Percentiles rank a stretch among this genome's conserved stretches.
These are phyloP conservation scores for Trichoderma sp. DNA, from an alignment of 2,329 filamentous ascomycete species.

Conservation along the genomic window DNA sequence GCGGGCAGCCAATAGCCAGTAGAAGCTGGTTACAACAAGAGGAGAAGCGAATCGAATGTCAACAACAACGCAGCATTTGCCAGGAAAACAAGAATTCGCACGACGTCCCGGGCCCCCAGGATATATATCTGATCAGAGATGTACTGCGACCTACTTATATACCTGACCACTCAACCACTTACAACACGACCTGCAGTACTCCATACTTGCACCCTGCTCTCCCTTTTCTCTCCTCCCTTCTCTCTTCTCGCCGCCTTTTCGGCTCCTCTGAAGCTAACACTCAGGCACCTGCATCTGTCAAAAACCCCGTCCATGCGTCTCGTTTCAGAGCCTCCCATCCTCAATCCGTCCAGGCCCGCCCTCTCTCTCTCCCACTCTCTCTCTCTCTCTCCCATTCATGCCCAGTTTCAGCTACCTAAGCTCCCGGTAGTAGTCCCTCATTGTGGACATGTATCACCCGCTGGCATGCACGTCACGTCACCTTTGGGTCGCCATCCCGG, in stretches of 20 bases:
- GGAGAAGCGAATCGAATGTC: constrained; percentile 2
- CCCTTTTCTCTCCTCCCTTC: not conserved
- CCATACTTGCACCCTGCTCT: not conserved
- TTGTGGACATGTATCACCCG: not conserved
- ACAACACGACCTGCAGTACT: not conserved
- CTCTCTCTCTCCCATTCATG: not conserved
- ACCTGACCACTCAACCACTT: not conserved
- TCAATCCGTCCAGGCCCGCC: not conserved
- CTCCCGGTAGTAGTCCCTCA: too few relatives aligned
- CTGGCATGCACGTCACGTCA: constrained; percentile 27
- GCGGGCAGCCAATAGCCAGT: not conserved
- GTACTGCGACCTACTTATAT: not conserved
- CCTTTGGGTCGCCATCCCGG: constrained; percentile 12
- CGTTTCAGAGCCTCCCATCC: not conserved
- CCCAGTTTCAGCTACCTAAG: constrained; percentile 18
- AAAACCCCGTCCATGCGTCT: not conserved
- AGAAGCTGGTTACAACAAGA: not conserved
- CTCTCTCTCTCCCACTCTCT: constrained; percentile 5
- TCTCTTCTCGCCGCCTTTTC: not conserved
- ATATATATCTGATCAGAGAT: not conserved
- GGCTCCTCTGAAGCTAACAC: too few relatives aligned
- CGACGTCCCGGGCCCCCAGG: not conserved
- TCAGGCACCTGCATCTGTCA: too few relatives aligned
- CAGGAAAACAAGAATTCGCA: not conserved
- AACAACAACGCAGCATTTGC: constrained; percentile 16